Conservation (phyloP, 169 alveolate genomes). For the Plasmodium ovale region DNA sequence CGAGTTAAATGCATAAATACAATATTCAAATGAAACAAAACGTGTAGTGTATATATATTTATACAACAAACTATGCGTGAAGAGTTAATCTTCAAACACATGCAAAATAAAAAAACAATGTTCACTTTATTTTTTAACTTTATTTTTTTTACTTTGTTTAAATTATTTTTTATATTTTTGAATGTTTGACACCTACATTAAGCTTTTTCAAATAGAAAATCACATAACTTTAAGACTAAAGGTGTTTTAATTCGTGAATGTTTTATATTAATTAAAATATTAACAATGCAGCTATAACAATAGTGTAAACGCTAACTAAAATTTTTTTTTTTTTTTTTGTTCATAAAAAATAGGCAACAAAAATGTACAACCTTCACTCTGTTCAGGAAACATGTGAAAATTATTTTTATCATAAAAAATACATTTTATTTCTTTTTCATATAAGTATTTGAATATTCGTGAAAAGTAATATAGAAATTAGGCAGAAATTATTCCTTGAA, state of each 20-base stretch:
- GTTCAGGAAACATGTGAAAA: not conserved
- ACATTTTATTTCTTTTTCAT: slow-evolving; percentile 5
- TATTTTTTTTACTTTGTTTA: slow-evolving; percentile 14
- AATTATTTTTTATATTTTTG: no score
- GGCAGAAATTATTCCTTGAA: not conserved
- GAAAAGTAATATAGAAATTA: slow-evolving; percentile 5
- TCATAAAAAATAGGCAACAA: slow-evolving; percentile 15
- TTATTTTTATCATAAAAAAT: slow-evolving; percentile 24
- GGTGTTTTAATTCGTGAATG: slow-evolving; percentile 8
- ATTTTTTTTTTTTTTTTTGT: slow-evolving; percentile 19
- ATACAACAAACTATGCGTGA: not conserved
- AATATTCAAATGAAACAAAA: not conserved
- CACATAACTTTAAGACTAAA: not conserved
- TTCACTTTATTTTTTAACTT: not conserved
- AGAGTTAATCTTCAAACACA: slow-evolving; percentile 2
- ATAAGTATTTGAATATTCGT: not conserved
- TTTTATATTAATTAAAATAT: not conserved
- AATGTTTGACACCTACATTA: not conserved
- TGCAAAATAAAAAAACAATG: no score
- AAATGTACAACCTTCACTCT: slow-evolving; percentile 4
- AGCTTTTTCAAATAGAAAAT: not conserved
- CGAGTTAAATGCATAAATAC: not conserved
- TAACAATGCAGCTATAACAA: not conserved
- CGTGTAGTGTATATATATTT: not conserved
- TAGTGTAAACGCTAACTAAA: not conserved